Evolutionary conservation across 805 yeast genomes (phyloP), one percentile per base, ranked within the genome.

Genomic region (Starmera dryadoides): DNA sequence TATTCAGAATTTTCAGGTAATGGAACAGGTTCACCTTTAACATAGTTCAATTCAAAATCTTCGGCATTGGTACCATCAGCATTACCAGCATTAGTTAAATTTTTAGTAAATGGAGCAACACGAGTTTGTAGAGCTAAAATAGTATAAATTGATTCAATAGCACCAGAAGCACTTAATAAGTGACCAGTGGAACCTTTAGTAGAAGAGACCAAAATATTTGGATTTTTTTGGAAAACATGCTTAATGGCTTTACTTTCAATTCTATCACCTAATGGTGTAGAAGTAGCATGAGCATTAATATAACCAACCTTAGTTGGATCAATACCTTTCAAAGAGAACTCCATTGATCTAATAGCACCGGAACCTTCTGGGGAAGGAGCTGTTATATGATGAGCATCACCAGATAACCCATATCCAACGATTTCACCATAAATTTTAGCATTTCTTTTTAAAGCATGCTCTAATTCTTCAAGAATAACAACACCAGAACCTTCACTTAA

Each of bases 221-320:
- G 58, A 4, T 59, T 50, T 3, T 60, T 52, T 1, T 54, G 61
- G 39, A 86, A 75, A 4, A 83, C 50, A 4, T 71, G 58, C 35
- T 65, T 58, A 37, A 93, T 79, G 3, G 98, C 98, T 33, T 57
- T 56, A 51, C 83, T 78, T 55, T 93, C 99, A 1, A 96, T 93
- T 16, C 77, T 63, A 54, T 93, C 99, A 5, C 99, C 99, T 4
- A 89, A 62, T 6, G 68, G 64, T 0, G 99, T 93, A 0, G 96
- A 86, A 0, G 99, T 93, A 0, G 99, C 98, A 60, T 93, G 99
- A 2, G 98, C 97, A 60, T 94, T 93, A 35, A 93, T 69, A 53
- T 88, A 93, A 34, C 74, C 87, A 16, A 91, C 68, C 2, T 74
- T 66, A 4, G 52, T 34, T 0, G 79, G 69, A 1, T 56, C 55